Evolutionary conservation across 805 yeast species (phyloP), one percentile per base, ranked within the genome.

Genomic region (Saccharomycopsis sp.): DNA sequence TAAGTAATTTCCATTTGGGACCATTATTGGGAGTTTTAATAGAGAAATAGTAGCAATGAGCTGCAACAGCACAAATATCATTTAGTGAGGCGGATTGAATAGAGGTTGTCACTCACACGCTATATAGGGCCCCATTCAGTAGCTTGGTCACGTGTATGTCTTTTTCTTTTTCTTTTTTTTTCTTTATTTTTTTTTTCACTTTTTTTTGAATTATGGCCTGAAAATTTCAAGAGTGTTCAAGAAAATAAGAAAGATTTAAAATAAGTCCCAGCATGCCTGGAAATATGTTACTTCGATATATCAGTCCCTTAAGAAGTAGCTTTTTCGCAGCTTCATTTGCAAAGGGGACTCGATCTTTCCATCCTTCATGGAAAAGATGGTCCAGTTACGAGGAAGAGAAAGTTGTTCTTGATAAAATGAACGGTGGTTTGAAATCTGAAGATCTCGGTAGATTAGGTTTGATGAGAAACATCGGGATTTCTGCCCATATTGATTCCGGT

Each of bases 401-500:
- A 59, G 80, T 70, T 31, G 61, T 77, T 34, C 68, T 85, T 43
- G 88, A 82, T 60, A 72, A 74, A 53, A 69, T 83, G 52, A 67
- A 72, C 50, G 17, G 20, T 14, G 58, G 57, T 5, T 53, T 59
- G 3, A 62, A 85, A 47, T 65, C 76, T 2, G 75, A 70, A 19
- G 94, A 85, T 57, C 44, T 67, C 4, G 54, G 60, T 8, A 68
- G 79, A 24, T 67, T 85, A 16, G 56, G 65, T 4, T 68, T 72
- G 43, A 74, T 89, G 76, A 77, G 99, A 65, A 93, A 93, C 62
- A 93, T 93, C 54, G 98, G 98, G 64, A 87, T 93, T 46, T 86
- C 96, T 13, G 98, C 98, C 7, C 98, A 93, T 64, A 93, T 93
- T 57, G 98, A 93, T 63, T 87, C 96, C 3, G 98, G 98, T 49